A percentile compares a stretch with the other conserved stretches of the same genome.
Evolutionary conservation across 1,139 yeast species (phyloP).

Genomic region (Yamadazyma friedrichii): DNA sequence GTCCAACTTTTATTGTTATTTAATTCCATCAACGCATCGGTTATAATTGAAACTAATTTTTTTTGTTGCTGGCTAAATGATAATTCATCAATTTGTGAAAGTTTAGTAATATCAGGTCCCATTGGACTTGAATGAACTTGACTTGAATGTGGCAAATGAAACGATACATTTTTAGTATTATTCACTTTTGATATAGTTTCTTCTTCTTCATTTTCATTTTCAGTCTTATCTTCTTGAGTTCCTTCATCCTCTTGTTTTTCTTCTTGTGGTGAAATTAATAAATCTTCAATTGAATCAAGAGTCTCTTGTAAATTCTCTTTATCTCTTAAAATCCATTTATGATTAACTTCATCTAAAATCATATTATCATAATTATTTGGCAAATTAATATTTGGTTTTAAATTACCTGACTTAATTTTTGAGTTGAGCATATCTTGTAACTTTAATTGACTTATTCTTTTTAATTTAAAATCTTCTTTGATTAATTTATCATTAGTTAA

Average conservation of each 20-base stretch:
- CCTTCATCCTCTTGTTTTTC: conserved; percentile 13
- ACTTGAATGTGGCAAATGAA: conserved; percentile 34
- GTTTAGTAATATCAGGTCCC: conserved; percentile 34
- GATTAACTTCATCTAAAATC: conserved; percentile 37
- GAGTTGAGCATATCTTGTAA: conserved; percentile 2
- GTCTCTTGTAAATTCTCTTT: conserved; percentile 32
- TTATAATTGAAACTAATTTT: conserved; percentile 46
- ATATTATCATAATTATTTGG: conserved; percentile 40
- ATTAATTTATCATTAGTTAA: conserved; percentile 21
- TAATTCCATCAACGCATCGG: conserved; percentile 35
- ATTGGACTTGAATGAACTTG: conserved; percentile 19
- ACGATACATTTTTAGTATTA: conserved; percentile 40
- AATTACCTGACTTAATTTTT: conserved; percentile 10
- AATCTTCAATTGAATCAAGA: conserved; percentile 46
- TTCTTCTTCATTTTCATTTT: conserved; percentile 9
- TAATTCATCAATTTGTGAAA: conserved; percentile 44
- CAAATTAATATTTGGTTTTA: conserved; percentile 29
- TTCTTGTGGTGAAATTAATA: conserved; percentile 11
- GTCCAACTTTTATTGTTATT: conserved; percentile 41
- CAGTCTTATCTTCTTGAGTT: conserved; percentile 19
- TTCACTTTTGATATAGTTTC: conserved; percentile 7
- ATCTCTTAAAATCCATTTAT: conserved; percentile 35
- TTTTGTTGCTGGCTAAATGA: conserved; percentile 51
- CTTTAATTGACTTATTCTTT: conserved; percentile 37
- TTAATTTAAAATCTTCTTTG: conserved; percentile 31